Conservation (phyloP, 257 asterid species). For the Avicennia marina region DNA sequence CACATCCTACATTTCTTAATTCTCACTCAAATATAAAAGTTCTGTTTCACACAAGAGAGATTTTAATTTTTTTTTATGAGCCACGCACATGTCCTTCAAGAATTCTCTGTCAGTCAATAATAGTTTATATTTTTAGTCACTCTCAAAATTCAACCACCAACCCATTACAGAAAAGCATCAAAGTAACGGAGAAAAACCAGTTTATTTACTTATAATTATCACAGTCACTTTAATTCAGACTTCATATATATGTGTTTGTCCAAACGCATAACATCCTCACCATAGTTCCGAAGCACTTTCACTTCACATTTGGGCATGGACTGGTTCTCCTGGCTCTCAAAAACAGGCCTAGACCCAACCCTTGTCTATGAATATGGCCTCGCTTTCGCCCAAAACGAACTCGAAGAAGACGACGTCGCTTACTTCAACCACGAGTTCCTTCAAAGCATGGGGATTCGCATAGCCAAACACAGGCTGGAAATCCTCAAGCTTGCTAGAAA, state of each 20-base stretch:
- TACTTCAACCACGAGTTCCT: constrained; percentile 6
- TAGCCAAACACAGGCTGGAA: constrained; percentile 62
- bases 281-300: background rate
- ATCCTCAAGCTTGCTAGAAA: constrained; percentile 55
- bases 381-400: background rate
- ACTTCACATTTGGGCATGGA: background rate
- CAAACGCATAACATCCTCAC: background rate
- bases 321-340: constrained; percentile 1
- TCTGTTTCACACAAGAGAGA: constrained; percentile 10
- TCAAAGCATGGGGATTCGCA: constrained; percentile 14
- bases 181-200: too few relatives aligned
- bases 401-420: background rate
- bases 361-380: background rate
- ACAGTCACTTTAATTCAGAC: background rate
- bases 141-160: background rate
- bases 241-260: background rate
- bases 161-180: background rate
- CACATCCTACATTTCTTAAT: constrained; percentile 24
- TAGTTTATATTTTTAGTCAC: too few relatives aligned
- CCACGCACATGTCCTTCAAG: too few relatives aligned
- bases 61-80: too few relatives aligned
- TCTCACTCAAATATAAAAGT: constrained; percentile 25
- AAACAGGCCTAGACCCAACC: background rate
- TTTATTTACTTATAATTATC: too few relatives aligned
- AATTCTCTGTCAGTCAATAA: too few relatives aligned